Evolutionary conservation across 768 basidiomycete genomes (phyloP).

Genomic region (Collybia sordida): DNA sequence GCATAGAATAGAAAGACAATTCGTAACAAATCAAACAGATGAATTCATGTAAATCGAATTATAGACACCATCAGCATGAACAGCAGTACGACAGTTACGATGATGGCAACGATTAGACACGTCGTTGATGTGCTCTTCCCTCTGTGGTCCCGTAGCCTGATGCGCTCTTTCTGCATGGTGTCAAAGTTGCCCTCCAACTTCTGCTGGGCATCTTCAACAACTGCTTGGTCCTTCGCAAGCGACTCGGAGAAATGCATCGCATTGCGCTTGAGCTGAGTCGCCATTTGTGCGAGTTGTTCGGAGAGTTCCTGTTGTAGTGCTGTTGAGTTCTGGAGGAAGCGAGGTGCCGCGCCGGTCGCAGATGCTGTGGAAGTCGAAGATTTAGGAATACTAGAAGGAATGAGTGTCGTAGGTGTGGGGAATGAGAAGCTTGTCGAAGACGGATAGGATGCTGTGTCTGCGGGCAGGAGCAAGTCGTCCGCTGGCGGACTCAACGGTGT

Average conservation of each 20-base stretch:
- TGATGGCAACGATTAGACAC: constrained; percentile 62
- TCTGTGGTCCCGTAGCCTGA: constrained; percentile 58
- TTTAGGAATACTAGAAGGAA: constrained; percentile 32
- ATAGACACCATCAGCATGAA: constrained; percentile 74
- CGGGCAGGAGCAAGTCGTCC: constrained; percentile 41
- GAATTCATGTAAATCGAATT: constrained; percentile 50
- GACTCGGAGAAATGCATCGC: constrained; percentile 74
- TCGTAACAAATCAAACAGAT: neutral
- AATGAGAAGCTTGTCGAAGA: constrained; percentile 17
- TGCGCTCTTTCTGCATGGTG: constrained; percentile 64
- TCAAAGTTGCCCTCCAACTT: constrained; percentile 76
- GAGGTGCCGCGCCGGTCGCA: constrained; percentile 25
- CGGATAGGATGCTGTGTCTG: constrained; percentile 24
- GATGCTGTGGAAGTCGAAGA: constrained; percentile 22
- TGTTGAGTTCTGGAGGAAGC: constrained; percentile 53
- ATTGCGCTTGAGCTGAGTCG: constrained; percentile 82
- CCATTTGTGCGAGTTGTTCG: constrained; percentile 80
- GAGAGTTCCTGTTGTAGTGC: constrained; percentile 74
- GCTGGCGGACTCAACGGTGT: constrained; percentile 15
- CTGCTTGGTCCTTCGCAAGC: constrained; percentile 71
- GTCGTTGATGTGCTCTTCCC: constrained; percentile 71
- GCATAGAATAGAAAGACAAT: constrained; percentile 12
- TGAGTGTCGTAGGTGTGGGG: constrained; percentile 24
- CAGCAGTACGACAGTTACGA: constrained; percentile 64
- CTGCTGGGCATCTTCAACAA: constrained; percentile 64